Conservation (phyloP, 306 rosid species). For the Prunus mongolica region DNA sequence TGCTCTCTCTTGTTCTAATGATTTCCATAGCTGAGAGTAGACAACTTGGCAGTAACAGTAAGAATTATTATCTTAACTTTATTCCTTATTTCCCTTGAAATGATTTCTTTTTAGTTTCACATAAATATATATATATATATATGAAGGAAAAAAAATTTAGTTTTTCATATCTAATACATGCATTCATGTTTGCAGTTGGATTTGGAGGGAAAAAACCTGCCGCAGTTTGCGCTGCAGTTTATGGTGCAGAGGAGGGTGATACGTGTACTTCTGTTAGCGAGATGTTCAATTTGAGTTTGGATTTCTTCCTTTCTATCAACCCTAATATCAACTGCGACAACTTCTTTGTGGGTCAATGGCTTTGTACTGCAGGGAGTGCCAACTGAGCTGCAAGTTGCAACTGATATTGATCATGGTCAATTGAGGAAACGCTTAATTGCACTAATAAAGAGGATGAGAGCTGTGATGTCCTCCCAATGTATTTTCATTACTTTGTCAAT, state of each 20-base stretch:
- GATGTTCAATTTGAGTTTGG: not conserved
- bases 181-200: not conserved
- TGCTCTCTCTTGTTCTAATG: conserved; percentile 6
- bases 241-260: not conserved
- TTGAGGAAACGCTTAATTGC: not conserved
- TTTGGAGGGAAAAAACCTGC: not conserved
- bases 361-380: not conserved
- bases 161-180: not conserved
- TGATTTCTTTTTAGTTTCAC: not conserved
- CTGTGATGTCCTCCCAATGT: not conserved
- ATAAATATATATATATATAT: not conserved
- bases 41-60: not conserved
- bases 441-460: not conserved
- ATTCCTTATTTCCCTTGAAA: not conserved
- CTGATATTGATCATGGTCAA: not conserved
- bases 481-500: not conserved
- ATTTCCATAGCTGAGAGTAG: not conserved
- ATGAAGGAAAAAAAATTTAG: too few species aligned
- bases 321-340: not conserved
- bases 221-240: not conserved
- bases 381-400: not conserved
- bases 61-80: not conserved
- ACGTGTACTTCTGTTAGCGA: not conserved
- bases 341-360: conserved; percentile 17
- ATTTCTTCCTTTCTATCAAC: not conserved